Conservation (phyloP, 495 filamentous ascomycete genomes). For the Penicillium odoratum region DNA sequence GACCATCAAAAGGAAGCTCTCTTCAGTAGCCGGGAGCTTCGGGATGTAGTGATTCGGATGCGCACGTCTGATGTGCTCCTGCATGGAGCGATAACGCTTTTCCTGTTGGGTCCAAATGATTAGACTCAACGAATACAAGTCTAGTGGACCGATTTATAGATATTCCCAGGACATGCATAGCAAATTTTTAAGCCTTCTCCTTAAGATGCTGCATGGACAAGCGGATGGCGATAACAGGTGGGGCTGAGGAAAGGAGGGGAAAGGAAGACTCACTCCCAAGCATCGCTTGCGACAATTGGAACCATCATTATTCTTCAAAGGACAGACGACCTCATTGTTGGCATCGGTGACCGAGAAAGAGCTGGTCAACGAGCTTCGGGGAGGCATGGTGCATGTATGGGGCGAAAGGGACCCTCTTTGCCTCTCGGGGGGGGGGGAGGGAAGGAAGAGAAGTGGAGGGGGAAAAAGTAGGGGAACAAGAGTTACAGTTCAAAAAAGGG, state of each 20-base stretch:
- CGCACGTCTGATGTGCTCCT: constrained; percentile 97
- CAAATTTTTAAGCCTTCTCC: neutral
- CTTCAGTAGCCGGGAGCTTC: constrained; percentile 97
- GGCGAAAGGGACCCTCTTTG: constrained; percentile 30
- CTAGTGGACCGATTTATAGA: neutral
- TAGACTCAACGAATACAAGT: constrained; percentile 17
- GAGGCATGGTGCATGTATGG: constrained; percentile 69
- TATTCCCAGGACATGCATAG: neutral
- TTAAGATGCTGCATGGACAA: constrained; percentile 4
- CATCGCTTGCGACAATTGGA: constrained; percentile 98
- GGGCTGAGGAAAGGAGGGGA: constrained; percentile 14
- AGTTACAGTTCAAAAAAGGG: constrained; percentile 12
- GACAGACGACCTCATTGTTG: constrained; percentile 96
- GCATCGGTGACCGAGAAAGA: constrained; percentile 91
- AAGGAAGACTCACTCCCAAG: constrained; percentile 75
- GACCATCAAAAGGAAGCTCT: constrained; percentile 96
- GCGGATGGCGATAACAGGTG: constrained; percentile 16
- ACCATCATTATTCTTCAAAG: constrained; percentile 92
- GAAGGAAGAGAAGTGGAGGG: constrained; percentile 8
- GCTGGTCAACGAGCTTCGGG: constrained; percentile 79
- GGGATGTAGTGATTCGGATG: constrained; percentile 98
- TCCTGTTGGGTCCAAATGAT: constrained; percentile 57
- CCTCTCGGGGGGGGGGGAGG: constrained; percentile 3
- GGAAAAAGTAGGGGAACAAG: constrained; percentile 5
- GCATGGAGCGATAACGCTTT: constrained; percentile 98